Base-by-base conservation (phyloP, 352 stramenopile species). In the Pythium dissimile region DNA sequence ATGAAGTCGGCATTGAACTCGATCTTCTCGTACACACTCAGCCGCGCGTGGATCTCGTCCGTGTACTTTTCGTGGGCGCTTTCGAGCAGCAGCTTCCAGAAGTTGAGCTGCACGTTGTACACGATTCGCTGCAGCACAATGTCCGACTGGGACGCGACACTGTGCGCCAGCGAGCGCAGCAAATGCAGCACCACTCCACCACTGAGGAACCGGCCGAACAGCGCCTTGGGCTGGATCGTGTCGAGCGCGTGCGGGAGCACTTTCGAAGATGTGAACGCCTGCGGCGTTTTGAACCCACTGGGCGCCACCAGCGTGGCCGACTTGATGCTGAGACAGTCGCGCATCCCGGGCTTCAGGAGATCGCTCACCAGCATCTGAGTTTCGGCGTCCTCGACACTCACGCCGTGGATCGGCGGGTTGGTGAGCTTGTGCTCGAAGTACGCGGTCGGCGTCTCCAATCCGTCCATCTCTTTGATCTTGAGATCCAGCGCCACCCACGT, bases 401-500 rank as follows among this genome's bases (percentile, higher is more conserved):
- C 45, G 41, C 58, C 53, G 26, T 72, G 59, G 42, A 59, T 62
- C 5, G 73, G 64, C 18, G 71, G 70, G 34, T 64, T 73, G 21
- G 62, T 57, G 50, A 91, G 63, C 44, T 83, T 74, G 42, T 80
- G 65, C 54, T 89, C 80, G n/a, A 91, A 85, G 64, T 89, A 91
- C 46, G 72, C 75, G 21, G 64, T 67, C 15, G 78, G 64, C 13
- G 76, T 83, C 48, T 91, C 76, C 43, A 67, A 72, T 45, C 80
- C 80, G 48, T 80, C 64, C 78, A 91, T 86, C 54, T 91, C 78
- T 62, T 91, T 89, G 50, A 86, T 72, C 64, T 91, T 89, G 51
- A 91, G 73, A 55, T 89, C 80, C 46, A 91, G 50, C 1, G 80
- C 80, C 10, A 69, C 76, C 80, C 80, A 91, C 42, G 80, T 89